These are phyloP conservation scores for Pulveroboletus frians DNA, from an alignment of 768 basidiomycete species.

Conservation along the genomic window DNA sequence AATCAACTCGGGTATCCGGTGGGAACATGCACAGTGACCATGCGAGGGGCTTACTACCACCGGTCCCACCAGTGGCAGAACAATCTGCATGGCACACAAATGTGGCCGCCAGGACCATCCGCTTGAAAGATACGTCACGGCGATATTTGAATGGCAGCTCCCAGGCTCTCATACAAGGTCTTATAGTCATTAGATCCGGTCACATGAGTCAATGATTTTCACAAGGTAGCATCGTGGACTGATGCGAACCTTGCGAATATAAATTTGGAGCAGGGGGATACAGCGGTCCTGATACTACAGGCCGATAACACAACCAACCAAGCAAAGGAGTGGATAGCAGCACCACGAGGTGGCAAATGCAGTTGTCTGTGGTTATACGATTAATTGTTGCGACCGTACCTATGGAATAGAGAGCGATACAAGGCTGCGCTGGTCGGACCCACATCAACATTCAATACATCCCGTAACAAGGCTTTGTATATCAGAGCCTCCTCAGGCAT, in stretches of 20 bases:
- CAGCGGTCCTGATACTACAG: conserved; percentile 25
- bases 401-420: conserved; percentile 11
- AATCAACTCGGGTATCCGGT: background rate
- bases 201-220: conserved; percentile 19
- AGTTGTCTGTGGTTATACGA: conserved; percentile 16
- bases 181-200: conserved; percentile 2
- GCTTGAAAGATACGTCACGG: conserved; percentile 3
- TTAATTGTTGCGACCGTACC: conserved; percentile 11
- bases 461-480: conserved; percentile 6
- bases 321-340: conserved; percentile 11
- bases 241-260: conserved; percentile 16
- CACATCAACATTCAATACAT: conserved; percentile 9
- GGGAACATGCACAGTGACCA: conserved; percentile 4
- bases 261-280: conserved; percentile 17
- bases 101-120: background rate
- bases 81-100: background rate
- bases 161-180: conserved; percentile 5
- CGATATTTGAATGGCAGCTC: conserved; percentile 2
- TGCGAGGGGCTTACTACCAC: background rate
- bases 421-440: conserved; percentile 8
- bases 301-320: conserved; percentile 16
- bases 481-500: conserved; percentile 16
- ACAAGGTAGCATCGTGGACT: conserved; percentile 15
- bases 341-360: conserved; percentile 6
- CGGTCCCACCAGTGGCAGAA: conserved; percentile 3